phyloP scores from a whole-genome alignment of 805 yeast genomes.

The Ogataea nonfermentans region DNA sequence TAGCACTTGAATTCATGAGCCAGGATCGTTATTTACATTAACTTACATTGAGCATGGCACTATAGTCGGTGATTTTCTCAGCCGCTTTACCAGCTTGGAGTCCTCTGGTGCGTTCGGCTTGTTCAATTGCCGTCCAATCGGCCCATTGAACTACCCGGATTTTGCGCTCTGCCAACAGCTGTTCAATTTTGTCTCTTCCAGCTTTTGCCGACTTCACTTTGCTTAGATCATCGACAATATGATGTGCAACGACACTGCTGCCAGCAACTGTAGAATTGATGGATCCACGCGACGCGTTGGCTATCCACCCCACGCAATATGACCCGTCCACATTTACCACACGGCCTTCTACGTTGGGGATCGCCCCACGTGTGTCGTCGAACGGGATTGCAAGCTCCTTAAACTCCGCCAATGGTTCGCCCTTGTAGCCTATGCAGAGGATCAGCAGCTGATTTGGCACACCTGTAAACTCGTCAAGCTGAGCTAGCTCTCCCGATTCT shows the following conservation, averaged over 20 bases:
- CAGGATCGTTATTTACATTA: constrained; percentile 11
- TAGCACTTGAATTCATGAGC: constrained; percentile 15
- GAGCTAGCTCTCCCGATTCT: constrained; percentile 33
- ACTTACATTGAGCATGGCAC: constrained; percentile 45
- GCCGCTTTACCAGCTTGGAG: constrained; percentile 48
- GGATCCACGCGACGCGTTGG: constrained; percentile 83
- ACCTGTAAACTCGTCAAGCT: constrained; percentile 35
- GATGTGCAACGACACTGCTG: constrained; percentile 70
- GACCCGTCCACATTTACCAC: constrained; percentile 45
- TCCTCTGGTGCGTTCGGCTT: constrained; percentile 53
- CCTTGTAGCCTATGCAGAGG: constrained; percentile 80
- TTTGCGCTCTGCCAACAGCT: constrained; percentile 20
- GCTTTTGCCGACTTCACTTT: constrained; percentile 18
- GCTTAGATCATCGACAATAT: constrained; percentile 51
- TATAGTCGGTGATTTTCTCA: constrained; percentile 49
- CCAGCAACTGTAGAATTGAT: constrained; percentile 89
- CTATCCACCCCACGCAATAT: constrained; percentile 90
- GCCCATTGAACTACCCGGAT: constrained; percentile 51
- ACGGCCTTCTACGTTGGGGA: constrained; percentile 46
- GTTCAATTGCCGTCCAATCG: constrained; percentile 62
- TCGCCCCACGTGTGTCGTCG: constrained; percentile 41
- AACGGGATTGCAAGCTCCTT: constrained; percentile 49
- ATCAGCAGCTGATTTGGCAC: constrained; percentile 65
- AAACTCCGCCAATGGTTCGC: constrained; percentile 60
- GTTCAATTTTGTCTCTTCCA: constrained; percentile 33